Conservation (phyloP, 495 filamentous ascomycete species). For the Neurospora sp. region DNA sequence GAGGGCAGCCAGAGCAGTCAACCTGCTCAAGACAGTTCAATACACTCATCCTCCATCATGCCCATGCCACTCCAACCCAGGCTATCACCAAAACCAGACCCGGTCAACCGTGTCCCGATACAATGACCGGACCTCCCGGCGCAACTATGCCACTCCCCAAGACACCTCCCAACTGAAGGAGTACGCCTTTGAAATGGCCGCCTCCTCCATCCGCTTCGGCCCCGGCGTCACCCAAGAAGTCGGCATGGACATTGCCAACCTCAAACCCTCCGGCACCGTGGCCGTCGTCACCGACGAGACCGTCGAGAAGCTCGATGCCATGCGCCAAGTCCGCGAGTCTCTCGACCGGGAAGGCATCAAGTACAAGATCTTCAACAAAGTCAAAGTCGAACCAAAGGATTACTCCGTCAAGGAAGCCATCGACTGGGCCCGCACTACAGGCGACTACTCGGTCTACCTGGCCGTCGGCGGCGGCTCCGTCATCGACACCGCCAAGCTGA, state of each 20-base stretch:
- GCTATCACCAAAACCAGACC: slow-evolving; percentile 50
- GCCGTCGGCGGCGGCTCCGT: slow-evolving; percentile 85
- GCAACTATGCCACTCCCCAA: slow-evolving; percentile 57
- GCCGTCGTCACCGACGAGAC: slow-evolving; percentile 83
- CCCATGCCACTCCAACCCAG: slow-evolving; percentile 84
- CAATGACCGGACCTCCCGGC: slow-evolving; percentile 19
- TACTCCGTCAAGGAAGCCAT: slow-evolving; percentile 82
- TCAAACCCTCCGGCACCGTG: slow-evolving; percentile 66
- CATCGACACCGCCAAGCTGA: slow-evolving; percentile 95
- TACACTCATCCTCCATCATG: slow-evolving; percentile 82
- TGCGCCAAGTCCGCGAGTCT: slow-evolving; percentile 72
- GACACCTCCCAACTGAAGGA: slow-evolving; percentile 71
- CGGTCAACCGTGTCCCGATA: slow-evolving; percentile 25
- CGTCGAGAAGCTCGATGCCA: slow-evolving; percentile 68
- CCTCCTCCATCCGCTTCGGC: slow-evolving; percentile 87
- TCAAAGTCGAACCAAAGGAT: slow-evolving; percentile 85
- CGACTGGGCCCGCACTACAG: slow-evolving; percentile 51
- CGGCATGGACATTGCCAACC: slow-evolving; percentile 96
- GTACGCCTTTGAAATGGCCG: slow-evolving; percentile 98
- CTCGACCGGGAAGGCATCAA: slow-evolving; percentile 66
- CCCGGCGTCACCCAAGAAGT: slow-evolving; percentile 91
- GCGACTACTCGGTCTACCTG: slow-evolving; percentile 59
- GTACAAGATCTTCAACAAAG: slow-evolving; percentile 69
- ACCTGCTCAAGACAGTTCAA: slow-evolving; percentile 78
- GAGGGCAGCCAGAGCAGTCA: slow-evolving; percentile 66